Evolutionary conservation across 2,329 filamentous ascomycete genomes (phyloP), one percentile per base, ranked within the genome.

Genomic region (Alternaria gansuensis): DNA sequence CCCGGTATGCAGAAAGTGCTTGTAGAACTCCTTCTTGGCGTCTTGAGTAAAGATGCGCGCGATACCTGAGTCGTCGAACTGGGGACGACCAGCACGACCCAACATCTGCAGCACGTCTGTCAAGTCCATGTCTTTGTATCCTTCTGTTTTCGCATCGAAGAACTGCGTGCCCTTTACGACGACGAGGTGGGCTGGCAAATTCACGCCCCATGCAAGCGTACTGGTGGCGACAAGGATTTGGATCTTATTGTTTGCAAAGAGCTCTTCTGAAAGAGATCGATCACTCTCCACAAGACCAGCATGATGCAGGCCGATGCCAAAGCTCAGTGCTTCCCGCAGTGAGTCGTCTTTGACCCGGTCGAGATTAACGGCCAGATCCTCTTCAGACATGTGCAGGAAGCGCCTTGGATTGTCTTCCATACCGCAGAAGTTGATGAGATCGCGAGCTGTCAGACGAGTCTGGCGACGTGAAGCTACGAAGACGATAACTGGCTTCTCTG

Each of bases 51-150:
- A 97, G 74, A 99, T 99, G 29, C 94, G 89, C 9, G 95, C 96
- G 57, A 99, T 96, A 66, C 96, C 95, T 0, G 93, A 96, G 53
- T 89, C 91, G 77, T 99, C 95, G 75, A 99, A 99, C 74, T 99
- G 95, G 3, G 95, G 95, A 63, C 95, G 90, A 14, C 95, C 95
- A 11, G 95, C 95, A 79, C 95, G 90, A 68, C 95, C 95, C 28
- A 99, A 83, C 95, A 99, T 99, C 79, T 99, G 95, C 62, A 99
- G 82, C 31, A 99, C 95, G 78, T 99, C 95, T 0, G 95, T 99
- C 59, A 99, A 81, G 75, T 99, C 95, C 96, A 99, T 99, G 77
- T 99, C 96, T 74, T 92, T 95, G 80, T 99, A 99, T 0, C 90
- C 94, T 80, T 98, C 95, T 4, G 92, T 95, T 79, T 99, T 99